phyloP scores from a whole-genome alignment of 2,329 filamentous ascomycete species.

The Ophiostoma fasciatum region DNA sequence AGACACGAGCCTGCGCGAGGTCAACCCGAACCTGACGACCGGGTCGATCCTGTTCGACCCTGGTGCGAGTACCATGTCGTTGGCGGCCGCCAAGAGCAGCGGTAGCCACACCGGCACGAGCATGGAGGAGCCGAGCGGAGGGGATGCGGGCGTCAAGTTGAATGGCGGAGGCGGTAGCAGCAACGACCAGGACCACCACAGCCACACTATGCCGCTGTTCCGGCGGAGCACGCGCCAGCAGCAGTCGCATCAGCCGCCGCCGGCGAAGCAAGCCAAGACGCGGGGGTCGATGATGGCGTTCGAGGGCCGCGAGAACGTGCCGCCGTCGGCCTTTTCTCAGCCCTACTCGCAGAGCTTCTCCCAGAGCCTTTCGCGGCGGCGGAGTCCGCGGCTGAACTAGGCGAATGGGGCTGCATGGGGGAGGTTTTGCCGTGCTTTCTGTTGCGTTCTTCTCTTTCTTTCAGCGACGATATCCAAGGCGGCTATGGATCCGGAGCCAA shows the following conservation, averaged over 20 bases:
- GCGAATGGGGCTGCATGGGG: too few relatives aligned
- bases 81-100: too few relatives aligned
- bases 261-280: constrained; percentile 19
- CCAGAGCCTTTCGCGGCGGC: constrained; percentile 33
- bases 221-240: constrained; percentile 27
- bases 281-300: constrained; percentile 13
- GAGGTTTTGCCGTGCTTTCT: background rate
- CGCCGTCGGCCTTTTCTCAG: constrained; percentile 28
- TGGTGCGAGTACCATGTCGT: constrained; percentile 25
- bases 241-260: constrained; percentile 16
- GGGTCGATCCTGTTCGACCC: constrained; percentile 26
- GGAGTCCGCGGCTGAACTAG: constrained; percentile 35
- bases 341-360: too few relatives aligned
- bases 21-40: constrained; percentile 33
- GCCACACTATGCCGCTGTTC: constrained; percentile 28
- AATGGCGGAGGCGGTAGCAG: constrained; percentile 12
- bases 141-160: too few relatives aligned
- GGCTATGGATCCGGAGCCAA: too few relatives aligned
- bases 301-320: constrained; percentile 38
- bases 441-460: background rate
- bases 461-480: background rate
- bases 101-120: background rate
- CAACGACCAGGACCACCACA: constrained; percentile 15
- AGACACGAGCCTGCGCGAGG: constrained; percentile 35
- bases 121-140: too few relatives aligned